Conservation (phyloP, 148 eudicot genomes). For the Fagopyrum esculentum region DNA sequence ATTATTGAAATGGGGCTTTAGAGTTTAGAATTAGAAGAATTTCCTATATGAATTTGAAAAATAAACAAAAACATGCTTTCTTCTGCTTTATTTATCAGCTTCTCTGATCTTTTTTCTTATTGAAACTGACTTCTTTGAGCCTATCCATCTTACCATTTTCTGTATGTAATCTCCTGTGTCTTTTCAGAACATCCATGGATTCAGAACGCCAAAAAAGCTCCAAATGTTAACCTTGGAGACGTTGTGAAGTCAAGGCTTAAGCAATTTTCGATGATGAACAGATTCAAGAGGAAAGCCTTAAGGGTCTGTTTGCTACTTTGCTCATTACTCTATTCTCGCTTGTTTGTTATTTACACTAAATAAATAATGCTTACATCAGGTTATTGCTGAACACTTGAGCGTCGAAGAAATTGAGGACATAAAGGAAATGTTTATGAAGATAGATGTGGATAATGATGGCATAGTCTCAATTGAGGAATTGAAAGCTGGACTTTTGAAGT, state of each 20-base stretch:
- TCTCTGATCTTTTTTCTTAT: too few relatives aligned
- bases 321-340: conserved; percentile 8
- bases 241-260: conserved; percentile 80
- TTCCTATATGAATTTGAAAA: neutral
- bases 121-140: neutral
- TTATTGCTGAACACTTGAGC: conserved; percentile 79
- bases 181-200: conserved; percentile 35
- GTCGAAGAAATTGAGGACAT: conserved; percentile 78
- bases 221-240: conserved; percentile 88
- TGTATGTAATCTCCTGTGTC: neutral
- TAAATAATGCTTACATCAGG: conserved; percentile 27
- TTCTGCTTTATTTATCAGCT: neutral
- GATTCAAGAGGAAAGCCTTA: conserved; percentile 88
- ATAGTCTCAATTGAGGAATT: conserved; percentile 70
- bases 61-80: too few relatives aligned
- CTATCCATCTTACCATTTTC: neutral
- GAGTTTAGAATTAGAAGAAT: neutral
- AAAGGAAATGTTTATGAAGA: conserved; percentile 71
- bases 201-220: conserved; percentile 90
- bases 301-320: conserved; percentile 38
- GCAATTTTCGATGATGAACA: conserved; percentile 91
- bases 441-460: conserved; percentile 80
- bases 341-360: neutral
- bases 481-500: conserved; percentile 66
- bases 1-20: neutral